Evolutionary conservation across 441 rosid genomes (phyloP), one percentile per base, ranked within the genome.

Genomic region (Omphalea diandra): DNA sequence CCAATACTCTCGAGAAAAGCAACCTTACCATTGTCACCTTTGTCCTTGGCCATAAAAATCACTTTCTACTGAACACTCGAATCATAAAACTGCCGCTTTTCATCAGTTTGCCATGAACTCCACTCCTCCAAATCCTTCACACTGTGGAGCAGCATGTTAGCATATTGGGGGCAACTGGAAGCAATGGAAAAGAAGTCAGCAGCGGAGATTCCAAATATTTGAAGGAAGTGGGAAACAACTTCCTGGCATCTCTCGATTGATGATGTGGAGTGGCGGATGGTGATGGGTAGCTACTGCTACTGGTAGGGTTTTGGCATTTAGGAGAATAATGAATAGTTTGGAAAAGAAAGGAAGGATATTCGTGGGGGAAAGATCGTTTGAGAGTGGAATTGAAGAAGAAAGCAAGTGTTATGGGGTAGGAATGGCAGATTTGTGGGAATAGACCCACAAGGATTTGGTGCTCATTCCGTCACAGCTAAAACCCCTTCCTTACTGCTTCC

Each of bases 1-100:
- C 97, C 97, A 49, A 86, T 61, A 77, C 96, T 91, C 89, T 94
- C 97, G 73, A 90, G 82, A 74, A 91, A 88, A 10, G 97, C 88
- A 67, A 87, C 86, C 69, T 87, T 91, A 3, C 97, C 98, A 68
- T 75, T 73, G 76, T 90, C 92, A 53, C 95, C 94, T 60, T 87
- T 91, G 75, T 88, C 84, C 80, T 81, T 88, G 36, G 90, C 97
- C 89, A 91, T 79, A 59, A 65, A 79, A 49, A 85, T 50, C 55
- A 91, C 86, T 80, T 87, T 94, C 76, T 90, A 93, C 82, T 84
- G 81, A 71, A 90, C 88, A 62, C 83, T 82, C 65, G 75, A 75
- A 14, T 22, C 64, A 29, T 59, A 69, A 67, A 67, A 79, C 26
- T 33, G 73, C n/a, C 60, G 77, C 29, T 78, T 83, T 11, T 49